Evolutionary conservation across 2,329 filamentous ascomycete genomes (phyloP), one percentile per base, ranked within the genome.

Genomic region (Cyphellophora attinorum): DNA sequence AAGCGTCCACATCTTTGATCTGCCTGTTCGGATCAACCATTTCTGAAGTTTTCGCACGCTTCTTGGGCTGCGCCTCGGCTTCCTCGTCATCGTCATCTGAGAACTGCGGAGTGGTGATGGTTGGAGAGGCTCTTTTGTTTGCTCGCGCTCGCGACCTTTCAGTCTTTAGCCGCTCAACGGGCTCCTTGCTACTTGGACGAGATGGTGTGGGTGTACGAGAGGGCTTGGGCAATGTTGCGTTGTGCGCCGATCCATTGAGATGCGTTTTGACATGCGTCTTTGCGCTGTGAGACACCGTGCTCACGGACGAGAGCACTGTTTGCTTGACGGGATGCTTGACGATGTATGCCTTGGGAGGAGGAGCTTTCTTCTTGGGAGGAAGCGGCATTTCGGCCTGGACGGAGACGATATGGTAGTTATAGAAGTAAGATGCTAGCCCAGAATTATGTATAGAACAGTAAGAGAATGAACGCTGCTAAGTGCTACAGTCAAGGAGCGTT

Each of bases 1-100:
- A 67, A n/a, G 64, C 58, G 41, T 58, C 58, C 36, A 55, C 41
- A 31, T 64, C 65, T 35, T 65, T 60, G 43, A 69, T 46, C 18
- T 53, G 54, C 27, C 66, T 56, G 27, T 60, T 58, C 19, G 57
- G 51, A 41, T 69, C 62, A 11, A 62, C 57, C 39, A 65, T 59
- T n/a, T 55, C 52, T 27, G 57, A 60, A 27, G 57, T 51, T 41
- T 57, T 56, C 6, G 53, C 55, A 21, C 61, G 57, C 48, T 68
- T 67, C 28, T 41, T 45, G 27, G 46, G 46, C 34, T 38, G 17
- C 19, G 37, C 46, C 11, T 38, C 39, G 10, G 51, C 50, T 14
- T 53, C 48, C 15, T 52, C 51, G 13, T 47, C 46, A n/a, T 51
- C 51, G 11, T 56, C 50, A 18, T 58, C 51, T 21, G 44, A 38